phyloP scores from a whole-genome alignment of 2,329 filamentous ascomycete species.

The Chaetomiaceae sp. region DNA sequence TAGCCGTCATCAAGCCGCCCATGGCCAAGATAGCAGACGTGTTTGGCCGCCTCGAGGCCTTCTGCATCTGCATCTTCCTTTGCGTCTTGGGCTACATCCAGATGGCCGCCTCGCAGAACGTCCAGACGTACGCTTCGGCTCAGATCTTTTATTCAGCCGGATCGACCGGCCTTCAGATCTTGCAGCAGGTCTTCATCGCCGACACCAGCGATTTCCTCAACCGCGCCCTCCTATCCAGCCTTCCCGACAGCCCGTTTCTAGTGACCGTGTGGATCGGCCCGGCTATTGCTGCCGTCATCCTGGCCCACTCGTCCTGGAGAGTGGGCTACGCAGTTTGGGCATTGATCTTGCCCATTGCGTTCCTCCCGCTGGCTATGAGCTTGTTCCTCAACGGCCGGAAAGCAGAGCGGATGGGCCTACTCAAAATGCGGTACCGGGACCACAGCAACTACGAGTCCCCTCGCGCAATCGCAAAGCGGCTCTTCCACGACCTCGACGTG shows the following conservation, averaged over 20 bases:
- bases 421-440: conserved; percentile 32
- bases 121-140: conserved; percentile 49
- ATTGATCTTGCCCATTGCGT: conserved; percentile 53
- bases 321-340: conserved; percentile 62
- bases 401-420: conserved; percentile 44
- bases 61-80: conserved; percentile 48
- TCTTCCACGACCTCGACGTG: conserved; percentile 41
- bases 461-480: conserved; percentile 35
- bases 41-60: conserved; percentile 58
- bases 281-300: conserved; percentile 44
- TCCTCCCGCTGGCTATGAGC: conserved; percentile 49
- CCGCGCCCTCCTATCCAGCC: conserved; percentile 54
- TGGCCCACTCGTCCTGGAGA: conserved; percentile 49
- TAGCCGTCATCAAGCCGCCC: conserved; percentile 55
- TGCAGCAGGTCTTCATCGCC: conserved; percentile 62
- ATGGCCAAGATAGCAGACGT: conserved; percentile 60
- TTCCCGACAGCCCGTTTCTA: conserved; percentile 57
- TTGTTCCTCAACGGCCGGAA: conserved; percentile 49
- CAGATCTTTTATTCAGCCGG: conserved; percentile 58
- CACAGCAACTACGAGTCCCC: conserved; percentile 19
- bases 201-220: conserved; percentile 58
- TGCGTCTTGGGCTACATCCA: conserved; percentile 55
- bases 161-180: conserved; percentile 52
- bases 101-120: conserved; percentile 51
- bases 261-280: conserved; percentile 59